phyloP scores from a whole-genome alignment of 331 rosid species.

The Acacia concinna region DNA sequence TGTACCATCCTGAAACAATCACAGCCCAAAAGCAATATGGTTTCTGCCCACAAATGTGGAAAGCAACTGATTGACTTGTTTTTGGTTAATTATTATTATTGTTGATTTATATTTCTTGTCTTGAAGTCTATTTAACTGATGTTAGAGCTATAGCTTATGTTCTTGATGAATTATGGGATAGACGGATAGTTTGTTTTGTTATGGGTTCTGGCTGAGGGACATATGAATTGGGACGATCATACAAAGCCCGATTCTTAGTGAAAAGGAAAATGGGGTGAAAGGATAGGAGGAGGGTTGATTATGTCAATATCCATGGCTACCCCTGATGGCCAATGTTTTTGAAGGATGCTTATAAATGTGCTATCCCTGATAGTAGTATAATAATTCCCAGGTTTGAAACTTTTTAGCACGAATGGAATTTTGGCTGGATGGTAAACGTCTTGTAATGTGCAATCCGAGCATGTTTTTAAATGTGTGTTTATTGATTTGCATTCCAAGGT shows the following conservation, averaged over 20 bases:
- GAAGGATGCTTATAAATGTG: not conserved
- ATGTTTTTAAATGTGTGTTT: not conserved
- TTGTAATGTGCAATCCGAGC: not conserved
- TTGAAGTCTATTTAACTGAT: not conserved
- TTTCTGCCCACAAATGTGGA: slow-evolving; percentile 11
- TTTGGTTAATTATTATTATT: not conserved
- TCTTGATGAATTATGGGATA: not conserved
- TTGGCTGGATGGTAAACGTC: not conserved
- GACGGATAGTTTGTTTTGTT: not conserved
- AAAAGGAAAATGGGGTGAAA: not conserved
- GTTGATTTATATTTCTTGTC: slow-evolving; percentile 7
- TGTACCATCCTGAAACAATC: not conserved
- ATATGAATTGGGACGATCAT: not conserved
- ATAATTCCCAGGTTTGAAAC: not conserved
- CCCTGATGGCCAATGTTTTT: not conserved
- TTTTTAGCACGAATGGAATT: not conserved
- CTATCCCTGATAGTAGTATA: not conserved
- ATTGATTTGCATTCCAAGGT: not conserved
- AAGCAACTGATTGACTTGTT: not conserved
- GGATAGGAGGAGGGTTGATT: not conserved
- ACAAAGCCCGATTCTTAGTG: not conserved
- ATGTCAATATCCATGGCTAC: not conserved
- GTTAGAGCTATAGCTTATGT: not conserved
- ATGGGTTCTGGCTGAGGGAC: not conserved
- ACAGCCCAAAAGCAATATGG: not conserved